Evolutionary conservation across 345 rosid species (phyloP).

Genomic region (Raphanus sativus): DNA sequence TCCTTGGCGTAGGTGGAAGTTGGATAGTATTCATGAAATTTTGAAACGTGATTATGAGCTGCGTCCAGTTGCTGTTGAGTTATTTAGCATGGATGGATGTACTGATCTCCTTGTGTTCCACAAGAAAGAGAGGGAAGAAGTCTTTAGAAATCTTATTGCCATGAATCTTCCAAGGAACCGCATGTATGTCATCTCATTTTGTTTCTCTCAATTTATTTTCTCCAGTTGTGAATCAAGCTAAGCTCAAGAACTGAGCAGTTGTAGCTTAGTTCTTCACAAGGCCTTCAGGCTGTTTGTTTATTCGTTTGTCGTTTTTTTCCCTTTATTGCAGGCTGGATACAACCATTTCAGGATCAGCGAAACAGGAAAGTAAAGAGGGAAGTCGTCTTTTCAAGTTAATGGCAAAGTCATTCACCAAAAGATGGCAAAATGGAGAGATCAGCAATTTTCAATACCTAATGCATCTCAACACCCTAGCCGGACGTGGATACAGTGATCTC

Average conservation of each 20-base stretch:
- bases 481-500: slow-evolving; percentile 99
- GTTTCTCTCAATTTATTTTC: neutral
- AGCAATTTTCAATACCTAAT: slow-evolving; percentile 98
- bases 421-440: slow-evolving; percentile 99
- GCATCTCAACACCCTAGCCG: slow-evolving; percentile 99
- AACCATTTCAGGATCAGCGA: slow-evolving; percentile 89
- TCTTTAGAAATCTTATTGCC: slow-evolving; percentile 86
- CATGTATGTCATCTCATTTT: slow-evolving; percentile 59
- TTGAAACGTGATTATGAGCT: slow-evolving; percentile 98
- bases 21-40: slow-evolving; percentile 85
- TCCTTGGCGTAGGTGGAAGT: slow-evolving; percentile 99
- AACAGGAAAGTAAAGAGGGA: slow-evolving; percentile 91
- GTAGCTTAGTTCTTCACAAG: slow-evolving; percentile 1
- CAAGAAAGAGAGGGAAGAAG: slow-evolving; percentile 98
- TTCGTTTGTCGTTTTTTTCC: slow-evolving; percentile 11
- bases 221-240: neutral
- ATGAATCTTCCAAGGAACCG: slow-evolving; percentile 95
- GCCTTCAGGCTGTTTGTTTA: neutral
- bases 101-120: slow-evolving; percentile 96
- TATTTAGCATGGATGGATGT: slow-evolving; percentile 99
- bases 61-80: slow-evolving; percentile 97
- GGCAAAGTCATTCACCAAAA: slow-evolving; percentile 96
- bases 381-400: slow-evolving; percentile 84
- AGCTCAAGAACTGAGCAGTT: slow-evolving; percentile 2
- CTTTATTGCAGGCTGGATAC: slow-evolving; percentile 75